A percentile compares a stretch with the other conserved stretches of the same genome.
Evolutionary conservation across 2,329 filamentous ascomycete genomes (phyloP).

Genomic region (Teratosphaeria pseudoeucalypti): DNA sequence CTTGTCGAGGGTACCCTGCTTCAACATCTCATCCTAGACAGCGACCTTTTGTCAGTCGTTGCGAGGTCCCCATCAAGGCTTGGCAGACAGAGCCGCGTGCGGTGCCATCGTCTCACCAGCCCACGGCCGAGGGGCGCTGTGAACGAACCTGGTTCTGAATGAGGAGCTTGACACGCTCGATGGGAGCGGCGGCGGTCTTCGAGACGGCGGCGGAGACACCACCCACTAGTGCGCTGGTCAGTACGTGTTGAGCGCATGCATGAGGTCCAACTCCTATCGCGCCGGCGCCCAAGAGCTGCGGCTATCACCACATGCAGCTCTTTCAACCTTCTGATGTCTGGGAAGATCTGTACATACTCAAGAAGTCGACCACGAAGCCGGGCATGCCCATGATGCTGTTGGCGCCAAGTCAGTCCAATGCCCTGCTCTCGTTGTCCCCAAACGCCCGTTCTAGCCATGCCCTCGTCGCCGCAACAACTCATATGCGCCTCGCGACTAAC

Average conservation of each 20-base stretch:
- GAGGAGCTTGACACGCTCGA: conserved; percentile 99
- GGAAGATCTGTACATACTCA: conserved; percentile 59
- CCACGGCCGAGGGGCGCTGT: background rate
- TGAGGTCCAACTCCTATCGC: conserved; percentile 22
- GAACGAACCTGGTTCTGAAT: conserved; percentile 97
- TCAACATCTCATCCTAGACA: conserved; percentile 95
- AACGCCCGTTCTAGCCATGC: background rate
- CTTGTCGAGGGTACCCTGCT: conserved; percentile 93
- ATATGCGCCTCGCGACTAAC: background rate
- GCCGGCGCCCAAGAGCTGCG: conserved; percentile 10
- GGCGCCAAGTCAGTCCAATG: background rate
- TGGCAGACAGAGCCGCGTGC: conserved; percentile 1
- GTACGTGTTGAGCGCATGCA: conserved; percentile 20
- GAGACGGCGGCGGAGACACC: conserved; percentile 99
- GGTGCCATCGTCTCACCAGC: conserved; percentile 1
- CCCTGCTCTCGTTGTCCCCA: background rate
- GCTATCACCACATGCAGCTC: conserved; percentile 4
- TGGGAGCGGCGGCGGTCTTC: conserved; percentile 99
- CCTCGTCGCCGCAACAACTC: background rate
- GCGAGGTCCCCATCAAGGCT: background rate
- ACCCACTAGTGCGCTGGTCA: conserved; percentile 63
- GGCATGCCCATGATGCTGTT: conserved; percentile 23
- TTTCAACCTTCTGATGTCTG: conserved; percentile 1
- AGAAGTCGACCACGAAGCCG: conserved; percentile 93
- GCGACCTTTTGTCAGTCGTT: conserved; percentile 3